Percentiles rank a stretch among this genome's conserved stretches.
These are phyloP conservation scores for Tetragonia tetragonoides DNA, from an alignment of 148 eudicot species.

Conservation along the genomic window DNA sequence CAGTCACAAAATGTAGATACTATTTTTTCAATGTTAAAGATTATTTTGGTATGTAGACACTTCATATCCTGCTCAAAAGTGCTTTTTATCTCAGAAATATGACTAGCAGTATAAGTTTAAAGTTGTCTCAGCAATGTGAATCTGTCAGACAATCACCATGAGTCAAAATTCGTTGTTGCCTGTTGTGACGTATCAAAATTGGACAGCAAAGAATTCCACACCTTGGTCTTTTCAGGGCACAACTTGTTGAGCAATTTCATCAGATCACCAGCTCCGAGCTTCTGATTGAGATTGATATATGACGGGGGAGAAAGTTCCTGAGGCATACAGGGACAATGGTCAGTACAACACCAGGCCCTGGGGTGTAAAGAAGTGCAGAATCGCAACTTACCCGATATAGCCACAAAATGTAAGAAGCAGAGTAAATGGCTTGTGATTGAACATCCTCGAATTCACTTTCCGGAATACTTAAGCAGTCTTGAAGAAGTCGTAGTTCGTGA, in stretches of 20 bases:
- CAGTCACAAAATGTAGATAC: no score
- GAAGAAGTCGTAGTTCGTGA: slow-evolving; percentile 45
- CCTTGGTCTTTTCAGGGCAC: slow-evolving; percentile 61
- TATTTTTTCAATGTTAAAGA: no score
- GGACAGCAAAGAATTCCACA: slow-evolving; percentile 47
- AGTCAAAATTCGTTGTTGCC: neutral
- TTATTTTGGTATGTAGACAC: no score
- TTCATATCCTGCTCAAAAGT: no score
- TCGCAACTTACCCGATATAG: slow-evolving; percentile 47
- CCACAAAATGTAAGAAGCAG: slow-evolving; percentile 72
- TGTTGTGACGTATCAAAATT: slow-evolving; percentile 4
- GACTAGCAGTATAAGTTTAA: neutral
- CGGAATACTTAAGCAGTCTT: slow-evolving; percentile 47
- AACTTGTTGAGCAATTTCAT: slow-evolving; percentile 37
- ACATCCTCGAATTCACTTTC: slow-evolving; percentile 71
- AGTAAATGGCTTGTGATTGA: slow-evolving; percentile 57
- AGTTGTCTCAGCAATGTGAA: neutral
- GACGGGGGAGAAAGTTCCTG: slow-evolving; percentile 43
- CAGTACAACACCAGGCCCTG: neutral
- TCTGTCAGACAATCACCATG: neutral
- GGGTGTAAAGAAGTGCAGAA: neutral
- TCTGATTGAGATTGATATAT: slow-evolving; percentile 31
- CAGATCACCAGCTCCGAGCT: slow-evolving; percentile 35
- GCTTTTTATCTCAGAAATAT: no score
- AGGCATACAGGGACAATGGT: neutral